Base-by-base conservation (phyloP, 495 filamentous ascomycete genomes). In the Wilcoxina mikolae region DNA sequence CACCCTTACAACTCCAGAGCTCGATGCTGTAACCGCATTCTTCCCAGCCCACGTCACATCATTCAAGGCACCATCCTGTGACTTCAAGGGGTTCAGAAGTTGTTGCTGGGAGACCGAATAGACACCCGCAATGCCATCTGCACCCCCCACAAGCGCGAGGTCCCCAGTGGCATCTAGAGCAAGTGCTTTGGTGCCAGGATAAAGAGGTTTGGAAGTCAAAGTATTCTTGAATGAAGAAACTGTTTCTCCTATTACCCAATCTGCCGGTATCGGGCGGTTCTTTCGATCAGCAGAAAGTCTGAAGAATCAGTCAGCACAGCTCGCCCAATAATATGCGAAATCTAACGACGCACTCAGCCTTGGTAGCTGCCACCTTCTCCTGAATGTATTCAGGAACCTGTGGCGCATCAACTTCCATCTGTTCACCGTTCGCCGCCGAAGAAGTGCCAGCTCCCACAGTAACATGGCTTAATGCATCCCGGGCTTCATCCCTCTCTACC, bases 401-500 rank as follows among this genome's bases (percentile, higher is more conserved):
- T 52, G 68, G 65, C 7, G 70, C 74, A 70, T 98, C 91, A 2
- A 98, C 79, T 57, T 90, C 82, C 91, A 98, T 98, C 23, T 80
- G 82, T 67, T 95, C 90, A 24, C 80, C 84, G 59, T 74, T 78
- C 4, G 69, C 67, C 11, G 47, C 26, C 4, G 57, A n/a, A 3
- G 67, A 72, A 18, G 66, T 66, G 39, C 80, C 76, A 28, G 76
- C 72, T 15, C 78, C 77, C 46, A 94, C 77, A 1, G 81, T 83
- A 11, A 96, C 76, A 64, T 84, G 84, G 10, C 86, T 86, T 28
- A 96, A 74, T n/a, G 93, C 87, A 69, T 94, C 85, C 59, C 90
- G 73, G 25, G 91, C 88, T 66, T 96, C 90, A 62, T 96, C 90
- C 51, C 93, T 73, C 71, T 98, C 91, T 62, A 76, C 79, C 17